Evolutionary conservation across 129 eudicot species (phyloP), one percentile per base, ranked within the genome.

Genomic region (Chrysanthemum seticuspe): DNA sequence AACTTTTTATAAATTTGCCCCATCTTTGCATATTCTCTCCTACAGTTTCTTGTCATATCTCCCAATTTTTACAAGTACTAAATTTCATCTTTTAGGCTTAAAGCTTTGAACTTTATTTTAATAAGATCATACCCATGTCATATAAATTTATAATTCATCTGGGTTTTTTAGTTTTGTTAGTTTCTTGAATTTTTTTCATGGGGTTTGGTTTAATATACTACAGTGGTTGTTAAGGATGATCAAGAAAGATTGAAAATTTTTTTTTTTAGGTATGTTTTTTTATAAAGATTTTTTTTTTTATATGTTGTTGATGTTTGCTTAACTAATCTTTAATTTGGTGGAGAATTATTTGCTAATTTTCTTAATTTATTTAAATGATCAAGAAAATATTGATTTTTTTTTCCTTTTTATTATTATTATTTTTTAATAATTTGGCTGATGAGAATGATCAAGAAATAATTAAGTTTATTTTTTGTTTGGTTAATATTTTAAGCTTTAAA

Each of bases 11-110:
- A 14, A 14, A 73, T 61, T 10, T 1, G 51, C 55, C 57, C 54
- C 65, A 0, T 70, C 25, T 10, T 44, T 72, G 70, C 59, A 70
- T 63, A 78, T 78, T 71, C 82, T 48, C 82, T 78, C 81, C 69
- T 68, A 45, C 69, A 73, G 7, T 49, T 45, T 47, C 63, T 50
- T 40, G 25, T 59, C 75, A 62, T 76, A 18, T 36, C 45, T 54
- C 77, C 82, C 61, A 59, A 67, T 40, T 78, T 36, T 65, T 8
- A 25, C 73, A 72, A 68, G 77, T 78, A 15, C 58, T 60, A 34
- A 3, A 2, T 61, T 69, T 34, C 63, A 31, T 63, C 77, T 31
- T 40, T 52, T 31, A 52, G 78, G 78, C 47, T 74, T 63, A 29
- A 65, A 2, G 11, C n/a, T 65, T 53, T 52, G 18, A 53, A 51